A percentile compares a stretch with the other conserved stretches of the same genome.
Conservation (phyloP, 306 rosid genomes). For the Vigna hirtella region DNA sequence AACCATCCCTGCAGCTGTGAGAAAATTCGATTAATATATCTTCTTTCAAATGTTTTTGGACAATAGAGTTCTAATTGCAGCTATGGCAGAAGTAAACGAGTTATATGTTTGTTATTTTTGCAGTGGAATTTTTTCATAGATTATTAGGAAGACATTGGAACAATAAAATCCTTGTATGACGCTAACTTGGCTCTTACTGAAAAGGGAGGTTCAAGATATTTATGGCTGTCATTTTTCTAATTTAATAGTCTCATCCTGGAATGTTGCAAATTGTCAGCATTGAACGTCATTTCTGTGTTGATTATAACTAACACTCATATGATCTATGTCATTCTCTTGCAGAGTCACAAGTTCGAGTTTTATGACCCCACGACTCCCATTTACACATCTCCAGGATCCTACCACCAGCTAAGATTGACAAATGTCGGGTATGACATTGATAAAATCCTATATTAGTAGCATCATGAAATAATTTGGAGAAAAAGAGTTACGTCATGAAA, state of each 20-base stretch:
- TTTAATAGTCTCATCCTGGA: neutral
- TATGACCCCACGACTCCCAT: slow-evolving; percentile 89
- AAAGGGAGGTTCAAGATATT: slow-evolving; percentile 62
- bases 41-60: slow-evolving; percentile 16
- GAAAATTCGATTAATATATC: slow-evolving; percentile 12
- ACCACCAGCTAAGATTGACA: slow-evolving; percentile 91
- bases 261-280: slow-evolving; percentile 6
- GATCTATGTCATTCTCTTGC: slow-evolving; percentile 42
- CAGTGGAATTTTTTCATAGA: slow-evolving; percentile 83
- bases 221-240: neutral
- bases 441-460: slow-evolving; percentile 15
- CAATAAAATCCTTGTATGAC: slow-evolving; percentile 65
- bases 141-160: slow-evolving; percentile 85
- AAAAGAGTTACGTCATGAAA: slow-evolving; percentile 8
- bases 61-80: slow-evolving; percentile 20
- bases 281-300: slow-evolving; percentile 27
- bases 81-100: slow-evolving; percentile 20
- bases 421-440: slow-evolving; percentile 62
- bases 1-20: slow-evolving; percentile 90
- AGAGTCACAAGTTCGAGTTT: slow-evolving; percentile 79
- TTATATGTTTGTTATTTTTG: slow-evolving; percentile 35
- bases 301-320: slow-evolving; percentile 34
- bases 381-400: slow-evolving; percentile 88
- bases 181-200: slow-evolving; percentile 90
- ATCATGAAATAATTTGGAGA: neutral